Base-by-base conservation (phyloP, 768 basidiomycete species). In the Paxillus ammoniavirescens region DNA sequence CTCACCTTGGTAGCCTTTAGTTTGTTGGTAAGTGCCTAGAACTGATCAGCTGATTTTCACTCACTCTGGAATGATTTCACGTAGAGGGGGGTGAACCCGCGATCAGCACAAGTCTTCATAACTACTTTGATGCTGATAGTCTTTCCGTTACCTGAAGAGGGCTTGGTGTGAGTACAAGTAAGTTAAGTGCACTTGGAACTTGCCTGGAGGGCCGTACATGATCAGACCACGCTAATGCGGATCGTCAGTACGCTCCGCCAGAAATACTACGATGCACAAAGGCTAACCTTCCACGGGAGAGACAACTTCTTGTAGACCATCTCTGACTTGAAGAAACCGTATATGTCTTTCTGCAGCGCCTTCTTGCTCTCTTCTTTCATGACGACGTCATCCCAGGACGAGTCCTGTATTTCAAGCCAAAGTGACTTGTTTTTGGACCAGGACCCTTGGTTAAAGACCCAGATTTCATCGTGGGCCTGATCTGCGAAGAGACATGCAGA, bases 81-180 rank as follows among this genome's bases (percentile, higher is more conserved):
- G 59, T 93, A 93, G 21, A 95, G 78, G 2, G 87, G 84, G 9
- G 77, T 74, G 57, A 85, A 84, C 0, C 82, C 86, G 51, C 73
- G 75, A 18, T 79, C 83, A 40, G 78, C 75, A 54, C 85, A 85
- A 1, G 78, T 77, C 65, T 86, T 89, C 86, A 93, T 92, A 56
- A 93, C 82, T 8, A 82, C 84, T 66, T 91, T 92, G 61, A 94
- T 71, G 50, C 80, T 88, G 70, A 92, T 91, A 0, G 88, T 90
- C 67, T 91, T 91, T 7, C 91, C 91, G 58, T 93, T 92, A 7
- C 91, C 90, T 81, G 59, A 9, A 2, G 42, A 51, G 12, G n/a
- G n/a, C 10, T 18, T 42, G 9, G 6, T 31, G 40, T 49, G 46
- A 47, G 42, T 7, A n/a, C 10, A 50, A 13, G 6, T 48, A 30